phyloP scores from a whole-genome alignment of 495 filamentous ascomycete genomes.

The Wilcoxina mikolae region DNA sequence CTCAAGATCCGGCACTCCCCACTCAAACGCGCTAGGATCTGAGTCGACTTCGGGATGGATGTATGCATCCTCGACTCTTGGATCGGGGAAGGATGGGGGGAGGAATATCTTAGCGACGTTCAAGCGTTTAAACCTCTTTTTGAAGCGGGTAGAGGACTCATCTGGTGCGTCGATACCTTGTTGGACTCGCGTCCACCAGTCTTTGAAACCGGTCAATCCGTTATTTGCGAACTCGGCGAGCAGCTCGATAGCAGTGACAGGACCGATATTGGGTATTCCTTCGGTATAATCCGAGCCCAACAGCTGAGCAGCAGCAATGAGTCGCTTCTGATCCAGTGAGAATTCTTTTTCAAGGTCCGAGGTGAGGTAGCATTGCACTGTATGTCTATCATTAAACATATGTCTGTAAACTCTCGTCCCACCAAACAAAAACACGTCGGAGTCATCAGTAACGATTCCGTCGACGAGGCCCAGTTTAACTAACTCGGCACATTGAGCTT shows the following conservation, averaged over 20 bases:
- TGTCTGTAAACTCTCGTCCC: constrained; percentile 96
- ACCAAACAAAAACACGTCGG: constrained; percentile 92
- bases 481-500: constrained; percentile 91
- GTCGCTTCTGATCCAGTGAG: constrained; percentile 60
- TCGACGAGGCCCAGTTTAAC: constrained; percentile 77
- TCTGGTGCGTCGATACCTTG: constrained; percentile 36
- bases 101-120: constrained; percentile 55
- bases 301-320: constrained; percentile 78
- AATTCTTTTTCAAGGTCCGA: constrained; percentile 79
- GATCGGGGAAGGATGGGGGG: constrained; percentile 58
- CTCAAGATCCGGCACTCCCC: constrained; percentile 88
- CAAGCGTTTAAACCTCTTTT: constrained; percentile 59
- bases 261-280: constrained; percentile 75
- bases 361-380: constrained; percentile 89
- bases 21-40: constrained; percentile 66
- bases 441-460: constrained; percentile 96
- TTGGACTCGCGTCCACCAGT: constrained; percentile 80
- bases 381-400: constrained; percentile 97
- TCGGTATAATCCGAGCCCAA: constrained; percentile 91
- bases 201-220: constrained; percentile 52
- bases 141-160: constrained; percentile 45
- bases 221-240: constrained; percentile 62
- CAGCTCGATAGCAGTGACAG: constrained; percentile 84
- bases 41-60: constrained; percentile 69
- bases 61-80: constrained; percentile 66